phyloP scores from a whole-genome alignment of 768 basidiomycete genomes.

The Phlegmacium glaucopus region DNA sequence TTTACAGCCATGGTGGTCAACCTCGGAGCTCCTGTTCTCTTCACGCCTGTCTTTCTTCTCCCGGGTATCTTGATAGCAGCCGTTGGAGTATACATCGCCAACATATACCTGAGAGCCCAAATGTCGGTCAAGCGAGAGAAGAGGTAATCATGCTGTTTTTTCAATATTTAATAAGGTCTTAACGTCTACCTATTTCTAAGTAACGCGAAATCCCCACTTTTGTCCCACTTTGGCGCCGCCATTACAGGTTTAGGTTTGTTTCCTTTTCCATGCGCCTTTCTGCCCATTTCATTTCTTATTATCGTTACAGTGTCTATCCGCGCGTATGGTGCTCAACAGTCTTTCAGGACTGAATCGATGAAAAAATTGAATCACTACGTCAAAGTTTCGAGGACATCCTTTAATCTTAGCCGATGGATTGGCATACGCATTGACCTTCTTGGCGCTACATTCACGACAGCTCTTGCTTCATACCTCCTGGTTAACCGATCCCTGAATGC shows the following conservation, averaged over 20 bases:
- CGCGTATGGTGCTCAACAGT: slow-evolving; percentile 59
- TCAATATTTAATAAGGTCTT: slow-evolving; percentile 9
- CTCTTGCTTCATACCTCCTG: slow-evolving; percentile 54
- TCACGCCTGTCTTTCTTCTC: slow-evolving; percentile 44
- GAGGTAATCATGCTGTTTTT: slow-evolving; percentile 27
- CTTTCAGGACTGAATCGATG: slow-evolving; percentile 44
- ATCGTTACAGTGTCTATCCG: slow-evolving; percentile 48
- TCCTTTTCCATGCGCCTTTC: not conserved
- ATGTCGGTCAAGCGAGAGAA: slow-evolving; percentile 46
- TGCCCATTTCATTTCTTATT: not conserved
- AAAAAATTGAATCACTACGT: slow-evolving; percentile 55
- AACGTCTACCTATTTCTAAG: slow-evolving; percentile 5
- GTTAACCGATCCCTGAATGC: slow-evolving; percentile 34
- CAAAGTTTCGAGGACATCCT: slow-evolving; percentile 43
- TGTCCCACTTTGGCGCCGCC: slow-evolving; percentile 43
- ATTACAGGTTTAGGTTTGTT: slow-evolving; percentile 52
- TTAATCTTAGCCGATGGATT: slow-evolving; percentile 49
- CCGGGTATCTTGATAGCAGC: slow-evolving; percentile 40
- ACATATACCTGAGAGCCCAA: slow-evolving; percentile 44
- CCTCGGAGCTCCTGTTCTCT: slow-evolving; percentile 39
- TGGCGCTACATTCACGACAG: slow-evolving; percentile 51
- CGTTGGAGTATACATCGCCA: slow-evolving; percentile 40
- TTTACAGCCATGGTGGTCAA: slow-evolving; percentile 35
- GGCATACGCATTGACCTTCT: slow-evolving; percentile 55
- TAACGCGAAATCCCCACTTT: slow-evolving; percentile 33